phyloP scores from a whole-genome alignment of 805 yeast genomes.

The Candida hispaniensis region DNA sequence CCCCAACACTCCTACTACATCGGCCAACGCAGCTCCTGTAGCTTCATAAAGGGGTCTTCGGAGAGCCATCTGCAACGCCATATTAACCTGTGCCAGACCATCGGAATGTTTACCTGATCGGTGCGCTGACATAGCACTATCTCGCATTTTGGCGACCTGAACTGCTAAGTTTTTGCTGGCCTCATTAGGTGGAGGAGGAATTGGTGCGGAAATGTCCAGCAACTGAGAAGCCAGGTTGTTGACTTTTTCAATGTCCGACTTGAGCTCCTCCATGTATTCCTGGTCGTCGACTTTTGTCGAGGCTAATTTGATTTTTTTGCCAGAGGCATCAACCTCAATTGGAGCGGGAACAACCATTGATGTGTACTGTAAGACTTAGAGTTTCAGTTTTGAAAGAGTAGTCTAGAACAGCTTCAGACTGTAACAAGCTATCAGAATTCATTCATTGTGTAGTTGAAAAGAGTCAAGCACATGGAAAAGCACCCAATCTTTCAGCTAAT shows the following conservation, averaged over 20 bases:
- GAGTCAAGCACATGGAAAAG: not conserved
- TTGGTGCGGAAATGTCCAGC: conserved; percentile 25
- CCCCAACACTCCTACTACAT: conserved; percentile 26
- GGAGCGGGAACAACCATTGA: conserved; percentile 17
- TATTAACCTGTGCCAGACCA: conserved; percentile 29
- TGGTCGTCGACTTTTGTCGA: conserved; percentile 16
- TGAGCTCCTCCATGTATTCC: conserved; percentile 20
- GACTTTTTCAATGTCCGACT: conserved; percentile 22
- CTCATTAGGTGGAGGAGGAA: conserved; percentile 31
- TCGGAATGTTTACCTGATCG: conserved; percentile 26
- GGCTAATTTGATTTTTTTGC: conserved; percentile 19
- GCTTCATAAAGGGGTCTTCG: conserved; percentile 35
- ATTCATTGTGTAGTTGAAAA: too few relatives aligned
- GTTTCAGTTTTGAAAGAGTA: too few relatives aligned
- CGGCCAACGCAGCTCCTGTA: conserved; percentile 28
- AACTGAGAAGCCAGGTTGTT: conserved; percentile 28
- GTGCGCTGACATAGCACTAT: conserved; percentile 27
- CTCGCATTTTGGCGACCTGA: conserved; percentile 30
- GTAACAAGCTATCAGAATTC: too few relatives aligned
- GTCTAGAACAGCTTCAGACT: too few relatives aligned
- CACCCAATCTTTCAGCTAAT: not conserved
- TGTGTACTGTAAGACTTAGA: too few relatives aligned
- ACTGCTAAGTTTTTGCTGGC: conserved; percentile 23
- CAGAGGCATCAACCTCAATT: conserved; percentile 21
- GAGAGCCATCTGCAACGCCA: conserved; percentile 33